Evolutionary conservation across 345 rosid species (phyloP).

Genomic region (Melastoma malabathricum): DNA sequence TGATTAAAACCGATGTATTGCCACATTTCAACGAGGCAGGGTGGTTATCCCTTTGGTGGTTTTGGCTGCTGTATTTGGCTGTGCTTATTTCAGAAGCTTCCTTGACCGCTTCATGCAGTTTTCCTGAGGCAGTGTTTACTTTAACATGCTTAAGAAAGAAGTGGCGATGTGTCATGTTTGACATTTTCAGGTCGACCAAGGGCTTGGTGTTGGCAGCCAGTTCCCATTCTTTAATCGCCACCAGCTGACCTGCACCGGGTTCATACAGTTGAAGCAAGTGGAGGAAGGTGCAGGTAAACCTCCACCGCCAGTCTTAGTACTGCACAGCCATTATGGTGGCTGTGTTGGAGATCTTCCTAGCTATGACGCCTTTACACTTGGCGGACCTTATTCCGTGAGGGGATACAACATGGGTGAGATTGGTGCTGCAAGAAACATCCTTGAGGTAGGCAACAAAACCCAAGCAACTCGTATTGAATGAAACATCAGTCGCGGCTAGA

Average conservation of each 20-base stretch:
- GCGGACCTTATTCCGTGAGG: slow-evolving; percentile 96
- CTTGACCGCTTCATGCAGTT: no score
- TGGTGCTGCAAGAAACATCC: slow-evolving; percentile 76
- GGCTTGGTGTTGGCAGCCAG: slow-evolving; percentile 90
- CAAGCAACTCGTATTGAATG: no score
- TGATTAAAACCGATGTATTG: no score
- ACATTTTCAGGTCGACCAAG: slow-evolving; percentile 78
- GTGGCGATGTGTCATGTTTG: no score
- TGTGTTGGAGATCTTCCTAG: slow-evolving; percentile 97
- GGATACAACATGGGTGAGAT: slow-evolving; percentile 99
- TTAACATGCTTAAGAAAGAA: no score
- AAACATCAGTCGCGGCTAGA: no score
- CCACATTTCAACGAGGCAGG: no score
- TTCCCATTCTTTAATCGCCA: slow-evolving; percentile 96
- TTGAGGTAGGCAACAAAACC: slow-evolving; percentile 42
- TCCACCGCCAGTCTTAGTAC: slow-evolving; percentile 87
- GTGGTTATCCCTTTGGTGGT: no score
- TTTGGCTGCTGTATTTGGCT: no score
- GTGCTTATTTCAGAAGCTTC: no score
- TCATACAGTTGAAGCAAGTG: slow-evolving; percentile 70
- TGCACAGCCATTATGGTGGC: slow-evolving; percentile 97
- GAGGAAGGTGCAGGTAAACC: slow-evolving; percentile 79
- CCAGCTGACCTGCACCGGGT: slow-evolving; percentile 70
- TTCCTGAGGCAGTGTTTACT: no score
- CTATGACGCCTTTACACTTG: slow-evolving; percentile 93